Evolutionary conservation across 768 basidiomycete genomes (phyloP).

Genomic region (Lentinula sp.): DNA sequence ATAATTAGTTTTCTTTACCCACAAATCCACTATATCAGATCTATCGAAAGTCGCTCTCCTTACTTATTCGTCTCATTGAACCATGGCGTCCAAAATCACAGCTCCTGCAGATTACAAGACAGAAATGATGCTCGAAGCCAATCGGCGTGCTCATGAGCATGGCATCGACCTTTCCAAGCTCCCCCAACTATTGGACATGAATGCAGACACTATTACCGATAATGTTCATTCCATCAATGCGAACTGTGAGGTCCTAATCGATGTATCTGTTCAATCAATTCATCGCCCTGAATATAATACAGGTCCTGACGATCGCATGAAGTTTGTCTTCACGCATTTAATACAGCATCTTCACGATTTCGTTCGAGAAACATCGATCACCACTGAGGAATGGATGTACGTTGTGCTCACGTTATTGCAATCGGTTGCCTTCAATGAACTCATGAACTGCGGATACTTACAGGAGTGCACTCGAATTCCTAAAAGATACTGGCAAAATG

Average conservation of each 20-base stretch:
- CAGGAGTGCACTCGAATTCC: slow-evolving; percentile 63
- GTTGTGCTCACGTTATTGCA: slow-evolving; percentile 7
- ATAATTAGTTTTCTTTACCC: neutral
- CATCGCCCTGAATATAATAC: slow-evolving; percentile 5
- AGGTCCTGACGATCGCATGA: slow-evolving; percentile 35
- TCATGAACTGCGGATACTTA: too few species aligned
- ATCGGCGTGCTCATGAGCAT: slow-evolving; percentile 23
- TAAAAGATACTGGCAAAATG: slow-evolving; percentile 69
- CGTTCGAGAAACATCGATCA: slow-evolving; percentile 65
- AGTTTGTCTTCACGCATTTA: slow-evolving; percentile 36
- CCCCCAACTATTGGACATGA: slow-evolving; percentile 34
- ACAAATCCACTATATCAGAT: neutral
- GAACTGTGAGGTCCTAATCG: slow-evolving; percentile 25
- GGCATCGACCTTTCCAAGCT: slow-evolving; percentile 35
- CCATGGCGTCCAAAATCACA: slow-evolving; percentile 2
- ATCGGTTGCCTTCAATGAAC: neutral
- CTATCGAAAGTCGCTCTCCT: neutral
- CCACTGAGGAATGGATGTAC: slow-evolving; percentile 83
- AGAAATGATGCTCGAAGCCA: slow-evolving; percentile 22
- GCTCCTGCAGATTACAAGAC: slow-evolving; percentile 17
- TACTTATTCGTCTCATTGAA: neutral
- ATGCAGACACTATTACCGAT: slow-evolving; percentile 33
- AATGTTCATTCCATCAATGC: slow-evolving; percentile 33
- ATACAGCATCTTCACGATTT: slow-evolving; percentile 71
- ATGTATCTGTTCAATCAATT: neutral